These are phyloP conservation scores for Selaginella tamariscina DNA, from an alignment of 75 land plant genomes.

Conservation along the genomic window DNA sequence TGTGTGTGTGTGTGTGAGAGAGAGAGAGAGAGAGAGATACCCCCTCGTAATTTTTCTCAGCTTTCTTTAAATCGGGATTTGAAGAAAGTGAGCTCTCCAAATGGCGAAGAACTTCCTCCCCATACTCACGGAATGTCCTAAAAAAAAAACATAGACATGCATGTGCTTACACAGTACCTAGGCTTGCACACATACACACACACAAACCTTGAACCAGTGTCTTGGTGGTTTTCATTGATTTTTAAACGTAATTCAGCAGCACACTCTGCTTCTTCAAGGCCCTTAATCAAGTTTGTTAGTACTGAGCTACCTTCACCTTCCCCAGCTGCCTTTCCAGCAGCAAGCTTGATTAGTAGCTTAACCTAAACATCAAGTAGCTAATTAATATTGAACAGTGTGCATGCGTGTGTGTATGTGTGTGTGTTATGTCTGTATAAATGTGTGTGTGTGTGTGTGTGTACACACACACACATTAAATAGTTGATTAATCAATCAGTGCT, in stretches of 20 bases:
- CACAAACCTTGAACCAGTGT: conserved; percentile 49
- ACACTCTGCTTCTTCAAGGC: conserved; percentile 65
- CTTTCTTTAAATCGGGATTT: conserved; percentile 64
- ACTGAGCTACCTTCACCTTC: conserved; percentile 61
- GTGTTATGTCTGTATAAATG: too few relatives aligned
- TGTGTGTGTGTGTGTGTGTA: too few relatives aligned
- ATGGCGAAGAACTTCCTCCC: conserved; percentile 74
- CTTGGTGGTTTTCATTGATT: conserved; percentile 72
- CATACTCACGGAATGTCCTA: conserved; percentile 88
- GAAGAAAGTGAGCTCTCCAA: conserved; percentile 42
- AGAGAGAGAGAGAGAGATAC: conserved; percentile 29
- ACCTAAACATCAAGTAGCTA: conserved; percentile 46
- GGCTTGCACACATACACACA: too few relatives aligned
- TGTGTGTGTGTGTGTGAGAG: too few relatives aligned
- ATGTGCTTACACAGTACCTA: not conserved
- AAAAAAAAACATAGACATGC: conserved; percentile 12
- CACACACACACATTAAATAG: too few relatives aligned
- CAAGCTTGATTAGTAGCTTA: conserved; percentile 87
- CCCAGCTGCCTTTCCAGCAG: conserved; percentile 68
- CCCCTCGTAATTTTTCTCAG: conserved; percentile 86
- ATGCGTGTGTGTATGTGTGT: too few relatives aligned
- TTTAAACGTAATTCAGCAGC: conserved; percentile 83
- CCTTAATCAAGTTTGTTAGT: conserved; percentile 70
- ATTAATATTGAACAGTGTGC: too few relatives aligned
- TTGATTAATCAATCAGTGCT: not conserved